These are phyloP conservation scores for Otatea glauca DNA, from an alignment of 176 grass and related monocot species.

Conservation along the genomic window DNA sequence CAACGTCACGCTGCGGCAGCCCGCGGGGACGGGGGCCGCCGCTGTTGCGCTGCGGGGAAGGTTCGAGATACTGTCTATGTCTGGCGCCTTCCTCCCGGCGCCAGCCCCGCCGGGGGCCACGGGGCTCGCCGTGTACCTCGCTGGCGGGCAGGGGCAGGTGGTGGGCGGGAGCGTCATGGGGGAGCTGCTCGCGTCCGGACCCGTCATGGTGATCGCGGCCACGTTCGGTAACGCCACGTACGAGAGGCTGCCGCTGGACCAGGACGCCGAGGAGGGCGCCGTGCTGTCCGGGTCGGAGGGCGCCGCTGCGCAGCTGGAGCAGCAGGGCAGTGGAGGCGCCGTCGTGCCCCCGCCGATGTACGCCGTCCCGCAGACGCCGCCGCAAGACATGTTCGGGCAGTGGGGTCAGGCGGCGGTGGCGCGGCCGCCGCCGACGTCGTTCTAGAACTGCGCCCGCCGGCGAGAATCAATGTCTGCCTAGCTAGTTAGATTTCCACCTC, in stretches of 20 bases:
- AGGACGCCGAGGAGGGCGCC: constrained; percentile 57
- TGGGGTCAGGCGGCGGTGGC: constrained; percentile 67
- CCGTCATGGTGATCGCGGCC: constrained; percentile 94
- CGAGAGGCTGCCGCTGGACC: constrained; percentile 77
- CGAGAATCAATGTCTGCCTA: constrained; percentile 7
- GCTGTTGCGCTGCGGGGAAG: constrained; percentile 65
- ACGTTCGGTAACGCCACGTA: constrained; percentile 90
- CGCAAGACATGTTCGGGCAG: constrained; percentile 70
- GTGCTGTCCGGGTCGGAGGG: constrained; percentile 58
- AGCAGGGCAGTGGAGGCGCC: constrained; percentile 44
- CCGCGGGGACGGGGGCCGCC: constrained; percentile 42
- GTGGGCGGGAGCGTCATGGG: constrained; percentile 84
- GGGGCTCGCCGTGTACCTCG: constrained; percentile 82
- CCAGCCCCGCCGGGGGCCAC: constrained; percentile 70
- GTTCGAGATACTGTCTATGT: constrained; percentile 83
- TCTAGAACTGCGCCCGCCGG: constrained; percentile 34
- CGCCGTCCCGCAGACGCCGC: constrained; percentile 52
- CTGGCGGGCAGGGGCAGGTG: constrained; percentile 81
- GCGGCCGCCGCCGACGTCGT: constrained; percentile 53
- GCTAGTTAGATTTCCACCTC: constrained; percentile 38
- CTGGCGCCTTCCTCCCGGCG: constrained; percentile 81
- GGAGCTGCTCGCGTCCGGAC: constrained; percentile 74
- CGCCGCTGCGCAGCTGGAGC: constrained; percentile 42
- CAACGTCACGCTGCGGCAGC: constrained; percentile 79
- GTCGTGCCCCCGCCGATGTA: constrained; percentile 53